Evolutionary conservation across 2,329 filamentous ascomycete genomes (phyloP), one percentile per base, ranked within the genome.

Genomic region (Phialophora expanda): DNA sequence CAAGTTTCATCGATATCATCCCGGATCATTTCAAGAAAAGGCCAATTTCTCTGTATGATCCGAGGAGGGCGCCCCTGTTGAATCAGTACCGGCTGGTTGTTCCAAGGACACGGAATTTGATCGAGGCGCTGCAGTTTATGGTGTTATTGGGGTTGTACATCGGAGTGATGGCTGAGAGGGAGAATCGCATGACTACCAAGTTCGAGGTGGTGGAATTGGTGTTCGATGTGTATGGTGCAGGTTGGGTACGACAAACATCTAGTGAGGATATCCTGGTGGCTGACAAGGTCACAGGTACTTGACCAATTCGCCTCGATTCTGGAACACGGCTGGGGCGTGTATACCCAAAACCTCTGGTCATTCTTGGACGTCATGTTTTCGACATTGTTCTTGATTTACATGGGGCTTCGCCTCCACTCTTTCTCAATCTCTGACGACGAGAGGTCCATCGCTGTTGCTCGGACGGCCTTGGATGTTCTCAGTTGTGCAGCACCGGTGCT

Each of bases 11-110:
- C 76, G 90, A 95, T 76, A 90, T 96, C 65, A 87, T 96, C 56
- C 91, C 92, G 0, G 92, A 95, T 75, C 88, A 90, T 72, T 96
- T 95, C 81, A 95, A 95, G 78, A 86, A 90, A 73, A 90, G 90
- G 71, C 90, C 90, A 1, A 93, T 95, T 62, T 89, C 90, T 7
- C 80, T 95, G 0, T 95, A 95, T 76, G 89, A 93, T 73, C 92
- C 91, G 1, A 82, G 89, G 17, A 86, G 88, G 69, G 90, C 89
- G 4, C 90, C 90, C 1, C 75, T 93, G 28, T 83, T 96, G 24
- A 94, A 96, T 73, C 92, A 96, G 75, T 95, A 95, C 74, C 89
- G 92, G 1, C 84, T 96, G 7, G 90, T 93, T 69, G 92, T 96
- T 8, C 92, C 92, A 11, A 84, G 91, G 14, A 94, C 89, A 0